phyloP scores from a whole-genome alignment of 192 early-diverging fungal species.

The Coemansia sp. region DNA sequence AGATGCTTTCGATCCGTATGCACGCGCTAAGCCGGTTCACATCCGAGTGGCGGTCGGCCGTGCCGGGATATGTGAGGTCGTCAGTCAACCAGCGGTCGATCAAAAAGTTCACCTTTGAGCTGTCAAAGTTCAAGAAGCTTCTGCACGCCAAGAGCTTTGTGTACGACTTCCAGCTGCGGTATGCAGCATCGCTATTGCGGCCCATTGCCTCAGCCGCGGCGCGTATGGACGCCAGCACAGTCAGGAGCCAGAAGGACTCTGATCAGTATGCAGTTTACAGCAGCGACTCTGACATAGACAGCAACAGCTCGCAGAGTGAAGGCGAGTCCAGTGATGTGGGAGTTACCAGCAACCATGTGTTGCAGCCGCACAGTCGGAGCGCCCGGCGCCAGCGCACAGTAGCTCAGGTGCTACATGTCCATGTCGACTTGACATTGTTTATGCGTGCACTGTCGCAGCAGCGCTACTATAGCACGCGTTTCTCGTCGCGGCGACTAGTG shows the following conservation, averaged over 20 bases:
- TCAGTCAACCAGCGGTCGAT: conserved; percentile 43
- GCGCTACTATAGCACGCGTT: conserved; percentile 55
- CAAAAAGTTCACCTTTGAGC: conserved; percentile 51
- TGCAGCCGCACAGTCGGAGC: neutral
- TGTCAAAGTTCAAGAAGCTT: conserved; percentile 55
- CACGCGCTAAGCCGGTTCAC: conserved; percentile 49
- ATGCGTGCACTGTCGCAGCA: conserved; percentile 37
- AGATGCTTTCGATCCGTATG: conserved; percentile 52
- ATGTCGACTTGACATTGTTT: conserved; percentile 45
- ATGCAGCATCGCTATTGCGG: conserved; percentile 34
- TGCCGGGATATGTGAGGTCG: conserved; percentile 47
- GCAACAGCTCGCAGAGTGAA: conserved; percentile 8
- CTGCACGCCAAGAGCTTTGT: conserved; percentile 55
- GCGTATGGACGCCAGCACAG: neutral
- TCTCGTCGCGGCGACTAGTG: conserved; percentile 49
- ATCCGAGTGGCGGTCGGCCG: conserved; percentile 50
- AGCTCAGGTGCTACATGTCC: conserved; percentile 45
- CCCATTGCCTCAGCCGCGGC: conserved; percentile 2
- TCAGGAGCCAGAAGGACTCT: neutral
- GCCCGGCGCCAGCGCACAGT: conserved; percentile 17
- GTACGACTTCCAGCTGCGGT: conserved; percentile 58
- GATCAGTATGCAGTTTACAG: conserved; percentile 25
- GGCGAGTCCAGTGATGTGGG: conserved; percentile 23
- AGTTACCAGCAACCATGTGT: conserved; percentile 5
- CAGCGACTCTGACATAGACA: conserved; percentile 34